Percentiles rank a stretch among this genome's conserved stretches.
These are phyloP conservation scores for Bremia lactucae DNA, from an alignment of 352 stramenopile species.

Conservation along the genomic window DNA sequence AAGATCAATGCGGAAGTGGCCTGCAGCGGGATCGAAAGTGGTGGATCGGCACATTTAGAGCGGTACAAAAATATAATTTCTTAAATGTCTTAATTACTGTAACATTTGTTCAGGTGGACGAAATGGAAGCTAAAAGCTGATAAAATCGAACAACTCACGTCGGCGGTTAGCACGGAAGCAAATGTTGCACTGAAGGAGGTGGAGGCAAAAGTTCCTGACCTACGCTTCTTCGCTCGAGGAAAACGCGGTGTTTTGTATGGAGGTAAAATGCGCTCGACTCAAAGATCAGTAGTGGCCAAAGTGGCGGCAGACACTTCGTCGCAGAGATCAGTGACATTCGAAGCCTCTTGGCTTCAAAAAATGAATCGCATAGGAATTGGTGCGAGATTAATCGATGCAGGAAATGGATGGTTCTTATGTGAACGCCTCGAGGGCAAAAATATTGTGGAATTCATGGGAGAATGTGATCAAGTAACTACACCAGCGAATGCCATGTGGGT, in stretches of 20 bases:
- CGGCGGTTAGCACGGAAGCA: conserved; percentile 3
- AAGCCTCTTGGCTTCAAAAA: conserved; percentile 44
- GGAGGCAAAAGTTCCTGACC: conserved; percentile 14
- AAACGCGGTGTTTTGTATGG: conserved; percentile 56
- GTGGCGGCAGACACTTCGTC: conserved; percentile 23
- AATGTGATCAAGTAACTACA: conserved; percentile 15
- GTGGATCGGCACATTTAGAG: conserved; percentile 33
- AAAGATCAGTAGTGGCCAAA: conserved; percentile 37
- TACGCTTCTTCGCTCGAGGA: conserved; percentile 54
- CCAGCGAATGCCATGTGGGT: conserved; percentile 34
- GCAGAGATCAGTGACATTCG: conserved; percentile 28
- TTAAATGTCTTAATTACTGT: background rate
- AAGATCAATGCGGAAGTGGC: background rate
- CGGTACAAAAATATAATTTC: conserved; percentile 14
- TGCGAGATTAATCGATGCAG: conserved; percentile 28
- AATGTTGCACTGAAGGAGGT: conserved; percentile 14
- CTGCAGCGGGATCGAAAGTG: background rate
- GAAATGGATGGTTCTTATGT: conserved; percentile 47
- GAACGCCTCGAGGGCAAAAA: conserved; percentile 47
- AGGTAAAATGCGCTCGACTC: conserved; percentile 15
- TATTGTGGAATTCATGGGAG: conserved; percentile 46
- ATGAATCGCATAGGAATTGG: conserved; percentile 59
- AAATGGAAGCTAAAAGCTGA: conserved; percentile 49
- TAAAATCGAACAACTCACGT: conserved; percentile 47
- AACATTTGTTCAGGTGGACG: conserved; percentile 33